Evolutionary conservation across 2,329 filamentous ascomycete species (phyloP), one percentile per base, ranked within the genome.

Genomic region (Basipetospora chlamydospora): DNA sequence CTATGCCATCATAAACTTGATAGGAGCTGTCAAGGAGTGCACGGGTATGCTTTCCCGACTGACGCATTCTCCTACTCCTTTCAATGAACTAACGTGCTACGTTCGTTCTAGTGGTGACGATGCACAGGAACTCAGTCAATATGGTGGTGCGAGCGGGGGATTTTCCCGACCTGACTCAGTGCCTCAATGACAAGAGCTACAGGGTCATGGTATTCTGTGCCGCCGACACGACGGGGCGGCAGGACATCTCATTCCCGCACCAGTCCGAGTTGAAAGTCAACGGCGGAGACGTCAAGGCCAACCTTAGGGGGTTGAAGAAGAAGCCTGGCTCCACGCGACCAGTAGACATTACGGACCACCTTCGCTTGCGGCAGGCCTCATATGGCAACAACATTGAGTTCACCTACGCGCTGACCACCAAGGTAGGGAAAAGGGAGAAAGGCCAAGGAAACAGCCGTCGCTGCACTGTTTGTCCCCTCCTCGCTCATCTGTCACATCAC

Each of bases 211-310:
- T 95, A 4, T 94, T 92, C 51, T 93, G 86, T 49, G 77, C 83
- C 3, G 63, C 65, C 1, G 79, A 84, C 39, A 66, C 65, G 12
- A 57, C 67, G 11, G 73, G 70, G 12, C 55, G 63, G 3, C 81
- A 83, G 35, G 85, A 96, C 42, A 77, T 98, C 37, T 64, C 83
- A 1, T 98, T 98, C 45, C 90, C 90, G 2, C 77, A 88, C 47
- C 86, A 95, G 58, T 81, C 90, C 22, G 90, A 98, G 53, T 69
- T 98, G 39, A 88, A 86, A 52, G 74, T 94, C 39, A 98, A 98
- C 47, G 70, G 76, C 8, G 80, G 80, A 23, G 85, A 95, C 39
- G 70, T 95, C 46, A 90, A 88, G 56, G 80, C 81, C n/a, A 98
- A 96, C 53, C 68, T 93, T 46, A 81, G 90, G 46, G 90, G 90